phyloP scores from a whole-genome alignment of 73 alveolate species.

The Stentor coeruleus region DNA sequence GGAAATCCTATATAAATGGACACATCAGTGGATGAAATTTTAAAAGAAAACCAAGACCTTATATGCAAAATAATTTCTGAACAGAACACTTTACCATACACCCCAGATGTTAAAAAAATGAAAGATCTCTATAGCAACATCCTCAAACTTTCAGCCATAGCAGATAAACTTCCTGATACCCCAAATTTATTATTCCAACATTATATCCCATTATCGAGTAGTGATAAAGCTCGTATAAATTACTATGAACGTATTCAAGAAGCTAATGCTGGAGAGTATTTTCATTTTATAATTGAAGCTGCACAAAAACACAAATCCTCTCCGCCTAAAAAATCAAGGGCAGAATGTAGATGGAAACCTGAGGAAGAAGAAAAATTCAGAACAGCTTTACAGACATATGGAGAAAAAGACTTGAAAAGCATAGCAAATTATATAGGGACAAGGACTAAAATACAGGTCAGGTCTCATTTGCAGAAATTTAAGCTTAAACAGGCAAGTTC shows the following conservation, averaged over 20 bases:
- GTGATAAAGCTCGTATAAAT: constrained; percentile 7
- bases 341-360: constrained; percentile 1
- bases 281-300: constrained; percentile 23
- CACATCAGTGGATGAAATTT: not conserved
- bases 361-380: constrained; percentile 10
- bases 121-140: not conserved
- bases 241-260: constrained; percentile 15
- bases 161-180: constrained; percentile 9
- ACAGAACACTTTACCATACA: not conserved
- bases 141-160: not conserved
- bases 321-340: constrained; percentile 22
- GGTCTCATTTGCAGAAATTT: constrained; percentile 23
- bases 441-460: constrained; percentile 21
- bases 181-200: constrained; percentile 15
- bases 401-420: not conserved
- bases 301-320: constrained; percentile 18
- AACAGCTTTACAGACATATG: not conserved
- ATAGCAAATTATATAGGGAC: constrained; percentile 15
- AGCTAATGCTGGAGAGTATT: constrained; percentile 16
- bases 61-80: not conserved
- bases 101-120: constrained; percentile 3
- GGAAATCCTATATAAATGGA: not conserved
- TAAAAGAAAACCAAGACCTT: not conserved
- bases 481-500: too few species aligned
- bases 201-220: constrained; percentile 16